Base-by-base conservation (phyloP, 2,329 filamentous ascomycete species). In the Fusarium scirpi region DNA sequence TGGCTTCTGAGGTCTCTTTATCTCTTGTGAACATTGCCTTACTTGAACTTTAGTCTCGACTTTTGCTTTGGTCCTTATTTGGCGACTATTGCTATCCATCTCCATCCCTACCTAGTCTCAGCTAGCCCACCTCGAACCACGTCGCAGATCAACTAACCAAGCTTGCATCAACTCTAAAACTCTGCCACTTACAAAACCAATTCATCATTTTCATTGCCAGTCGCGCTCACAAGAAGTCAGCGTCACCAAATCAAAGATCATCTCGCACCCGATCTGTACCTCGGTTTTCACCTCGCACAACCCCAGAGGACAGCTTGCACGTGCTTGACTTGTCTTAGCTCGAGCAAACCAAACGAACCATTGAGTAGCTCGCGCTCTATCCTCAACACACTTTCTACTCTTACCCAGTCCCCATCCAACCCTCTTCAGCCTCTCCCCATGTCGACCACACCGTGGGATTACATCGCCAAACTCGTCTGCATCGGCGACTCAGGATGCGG, bases 381-480 rank as follows among this genome's bases (percentile, higher is more conserved):
- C 27, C 12, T 27, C 47, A 32, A 54, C 63, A 51, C 64, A 64
- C 43, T 55, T 46, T 29, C 20, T 57, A 45, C 46, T 52, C 52
- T 40, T 32, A 40, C 27, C 27, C 41, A 62, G 53, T 48, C 29
- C 48, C 22, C 38, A 34, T 61, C 63, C 53, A 53, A 43, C 48
- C 56, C 44, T 20, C 45, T 48, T 40, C 55, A 54, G 51, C 51
- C 55, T 47, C 60, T 44, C 59, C 69, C 74, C 79, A 90, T 90
- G 87, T 86, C 86, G 78, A 80, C 83, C 70, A 87, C 90, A 77
- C 91, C 94, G 81, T 98, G 95, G 95, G 94, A 98, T 85, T 98
- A 97, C 85, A 99, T 98, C 79, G 94, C 95, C 81, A 99, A 99
- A 83, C 93, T 99, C 76, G 95, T 98, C 78, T 97, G 94, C 84